A percentile compares a stretch with the other conserved stretches of the same genome.
These are phyloP conservation scores for Fusarium sublunatum DNA, from an alignment of 2,329 filamentous ascomycete genomes.

Conservation along the genomic window DNA sequence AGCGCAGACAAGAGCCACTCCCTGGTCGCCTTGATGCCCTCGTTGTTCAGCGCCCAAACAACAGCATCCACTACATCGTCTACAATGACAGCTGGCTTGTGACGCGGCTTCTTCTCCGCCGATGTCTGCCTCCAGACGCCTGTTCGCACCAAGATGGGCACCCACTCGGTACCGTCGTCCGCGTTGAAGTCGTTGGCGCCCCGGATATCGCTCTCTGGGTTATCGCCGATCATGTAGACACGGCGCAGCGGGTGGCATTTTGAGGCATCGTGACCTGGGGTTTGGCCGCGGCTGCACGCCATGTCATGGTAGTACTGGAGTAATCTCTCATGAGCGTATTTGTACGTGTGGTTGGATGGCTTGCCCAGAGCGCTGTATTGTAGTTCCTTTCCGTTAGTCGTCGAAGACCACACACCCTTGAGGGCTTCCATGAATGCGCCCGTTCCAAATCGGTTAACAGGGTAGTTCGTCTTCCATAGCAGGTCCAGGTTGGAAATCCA, in stretches of 20 bases:
- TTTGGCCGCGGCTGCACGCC: conserved; percentile 31
- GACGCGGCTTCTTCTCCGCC: conserved; percentile 62
- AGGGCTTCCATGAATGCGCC: conserved; percentile 89
- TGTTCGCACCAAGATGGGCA: conserved; percentile 80
- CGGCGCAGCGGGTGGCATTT: conserved; percentile 67
- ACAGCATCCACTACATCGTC: conserved; percentile 83
- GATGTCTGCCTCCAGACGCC: conserved; percentile 73
- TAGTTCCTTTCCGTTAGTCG: conserved; percentile 73
- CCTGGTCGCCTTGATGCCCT: conserved; percentile 55
- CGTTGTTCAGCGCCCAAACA: conserved; percentile 75
- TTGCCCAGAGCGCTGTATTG: conserved; percentile 82
- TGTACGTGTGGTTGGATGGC: conserved; percentile 80
- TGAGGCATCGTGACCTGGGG: conserved; percentile 20
- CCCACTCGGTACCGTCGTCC: conserved; percentile 76
- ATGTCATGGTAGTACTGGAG: conserved; percentile 60
- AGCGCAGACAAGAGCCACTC: conserved; percentile 48
- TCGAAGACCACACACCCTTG: conserved; percentile 79
- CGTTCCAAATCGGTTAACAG: conserved; percentile 87
- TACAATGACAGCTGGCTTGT: conserved; percentile 72
- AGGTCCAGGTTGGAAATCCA: conserved; percentile 94
- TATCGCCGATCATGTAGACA: conserved; percentile 96
- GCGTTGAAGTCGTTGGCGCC: conserved; percentile 84
- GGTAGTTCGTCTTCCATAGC: conserved; percentile 87
- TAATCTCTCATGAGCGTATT: conserved; percentile 79
- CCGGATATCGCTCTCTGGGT: conserved; percentile 88